phyloP scores from a whole-genome alignment of 129 eudicot species.

The Flaveria robusta region DNA sequence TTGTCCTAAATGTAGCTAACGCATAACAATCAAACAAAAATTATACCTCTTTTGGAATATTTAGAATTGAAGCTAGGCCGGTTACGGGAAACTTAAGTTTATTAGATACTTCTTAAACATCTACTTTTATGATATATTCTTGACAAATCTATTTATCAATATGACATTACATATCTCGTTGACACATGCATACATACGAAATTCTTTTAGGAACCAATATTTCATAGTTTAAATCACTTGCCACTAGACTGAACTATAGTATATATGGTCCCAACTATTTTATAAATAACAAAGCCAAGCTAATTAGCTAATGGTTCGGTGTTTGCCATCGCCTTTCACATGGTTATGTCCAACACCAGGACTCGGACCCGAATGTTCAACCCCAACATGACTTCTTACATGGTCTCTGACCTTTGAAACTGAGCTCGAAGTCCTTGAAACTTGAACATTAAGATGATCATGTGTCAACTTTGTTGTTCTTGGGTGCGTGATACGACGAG shows the following conservation, averaged over 20 bases:
- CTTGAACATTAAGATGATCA: constrained; percentile 2
- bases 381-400: constrained; percentile 1
- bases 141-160: too few relatives aligned
- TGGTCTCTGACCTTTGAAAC: background rate
- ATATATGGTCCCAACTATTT: background rate
- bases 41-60: too few relatives aligned
- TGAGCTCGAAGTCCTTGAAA: constrained; percentile 1
- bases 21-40: too few relatives aligned
- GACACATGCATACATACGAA: background rate
- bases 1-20: too few relatives aligned
- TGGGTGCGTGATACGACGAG: constrained; percentile 1
- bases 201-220: background rate
- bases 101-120: background rate
- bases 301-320: background rate
- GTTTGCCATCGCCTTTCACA: constrained; percentile 2
- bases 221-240: background rate
- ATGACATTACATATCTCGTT: background rate
- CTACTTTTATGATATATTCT: background rate
- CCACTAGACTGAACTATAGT: background rate
- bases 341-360: constrained; percentile 43
- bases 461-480: background rate
- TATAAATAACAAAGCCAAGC: background rate
- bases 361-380: constrained; percentile 39
- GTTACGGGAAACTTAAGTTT: too few relatives aligned
- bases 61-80: too few relatives aligned